Percentiles rank a stretch among this genome's conserved stretches.
Conservation (phyloP, 2,329 filamentous ascomycete genomes). For the Beauveria rudraprayagi region DNA sequence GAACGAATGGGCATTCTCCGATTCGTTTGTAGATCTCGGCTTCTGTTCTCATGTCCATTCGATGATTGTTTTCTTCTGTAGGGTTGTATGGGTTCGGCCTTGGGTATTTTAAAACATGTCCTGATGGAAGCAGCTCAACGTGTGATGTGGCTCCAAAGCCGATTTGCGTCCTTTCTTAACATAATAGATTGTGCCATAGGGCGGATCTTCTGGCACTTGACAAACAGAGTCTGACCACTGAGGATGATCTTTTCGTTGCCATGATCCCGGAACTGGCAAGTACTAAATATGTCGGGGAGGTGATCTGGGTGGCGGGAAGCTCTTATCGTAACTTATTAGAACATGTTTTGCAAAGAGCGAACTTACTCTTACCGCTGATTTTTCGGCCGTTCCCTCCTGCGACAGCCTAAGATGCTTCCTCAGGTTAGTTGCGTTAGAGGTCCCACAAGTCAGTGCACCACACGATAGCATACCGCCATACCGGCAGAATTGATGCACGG, state of each 20-base stretch:
- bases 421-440: neutral
- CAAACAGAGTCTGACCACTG: slow-evolving; percentile 17
- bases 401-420: neutral
- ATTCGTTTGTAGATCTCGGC: slow-evolving; percentile 18
- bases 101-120: slow-evolving; percentile 17
- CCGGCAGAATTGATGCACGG: neutral
- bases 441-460: neutral
- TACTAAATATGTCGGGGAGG: slow-evolving; percentile 6
- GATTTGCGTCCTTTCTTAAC: slow-evolving; percentile 15
- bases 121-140: slow-evolving; percentile 17
- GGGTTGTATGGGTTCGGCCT: slow-evolving; percentile 15
- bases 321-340: neutral
- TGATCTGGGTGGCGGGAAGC: neutral
- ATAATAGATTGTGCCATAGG: slow-evolving; percentile 16
- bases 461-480: neutral
- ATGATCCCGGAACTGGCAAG: slow-evolving; percentile 15
- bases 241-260: slow-evolving; percentile 15
- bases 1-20: slow-evolving; percentile 16
- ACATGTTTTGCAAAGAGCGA: no score
- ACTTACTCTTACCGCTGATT: neutral
- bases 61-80: neutral
- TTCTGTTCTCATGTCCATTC: slow-evolving; percentile 17
- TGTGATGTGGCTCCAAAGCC: slow-evolving; percentile 14
- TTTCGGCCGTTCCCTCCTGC: neutral
- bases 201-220: slow-evolving; percentile 14